Conservation (phyloP, 1,284 basidiomycete genomes). For the Boletus semigastroideus region DNA sequence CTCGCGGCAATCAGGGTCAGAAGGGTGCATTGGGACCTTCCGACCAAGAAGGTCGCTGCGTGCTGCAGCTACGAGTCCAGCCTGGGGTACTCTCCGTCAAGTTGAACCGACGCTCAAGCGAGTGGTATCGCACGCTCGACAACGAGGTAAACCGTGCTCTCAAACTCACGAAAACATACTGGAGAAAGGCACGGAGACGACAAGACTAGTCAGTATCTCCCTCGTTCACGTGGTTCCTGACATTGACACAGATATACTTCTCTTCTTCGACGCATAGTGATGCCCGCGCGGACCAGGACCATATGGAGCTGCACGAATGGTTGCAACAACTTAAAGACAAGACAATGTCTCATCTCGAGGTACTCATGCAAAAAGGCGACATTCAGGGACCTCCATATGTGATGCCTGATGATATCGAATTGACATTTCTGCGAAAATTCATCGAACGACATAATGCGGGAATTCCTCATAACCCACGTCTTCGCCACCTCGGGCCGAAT, state of each 20-base stretch:
- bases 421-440: constrained; percentile 74
- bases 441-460: constrained; percentile 71
- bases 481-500: constrained; percentile 50
- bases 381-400: constrained; percentile 76
- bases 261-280: constrained; percentile 38
- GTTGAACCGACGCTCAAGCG: constrained; percentile 69
- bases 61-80: constrained; percentile 74
- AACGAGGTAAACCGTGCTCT: constrained; percentile 72
- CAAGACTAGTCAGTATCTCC: constrained; percentile 59
- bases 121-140: constrained; percentile 76
- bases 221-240: background rate
- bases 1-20: constrained; percentile 78
- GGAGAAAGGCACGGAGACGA: constrained; percentile 71
- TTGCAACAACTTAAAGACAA: constrained; percentile 81
- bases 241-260: constrained; percentile 10
- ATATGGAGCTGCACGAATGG: constrained; percentile 84
- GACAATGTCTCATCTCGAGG: constrained; percentile 78
- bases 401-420: constrained; percentile 75
- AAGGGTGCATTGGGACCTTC: constrained; percentile 69
- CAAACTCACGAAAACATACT: constrained; percentile 79
- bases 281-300: constrained; percentile 76
- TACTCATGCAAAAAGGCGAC: constrained; percentile 81
- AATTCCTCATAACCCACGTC: constrained; percentile 73
- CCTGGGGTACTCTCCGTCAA: constrained; percentile 74
- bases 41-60: constrained; percentile 66